A percentile compares a stretch with the other conserved stretches of the same genome.
Evolutionary conservation across 169 alveolate species (phyloP).

Genomic region (Cryptosporidium muris): DNA sequence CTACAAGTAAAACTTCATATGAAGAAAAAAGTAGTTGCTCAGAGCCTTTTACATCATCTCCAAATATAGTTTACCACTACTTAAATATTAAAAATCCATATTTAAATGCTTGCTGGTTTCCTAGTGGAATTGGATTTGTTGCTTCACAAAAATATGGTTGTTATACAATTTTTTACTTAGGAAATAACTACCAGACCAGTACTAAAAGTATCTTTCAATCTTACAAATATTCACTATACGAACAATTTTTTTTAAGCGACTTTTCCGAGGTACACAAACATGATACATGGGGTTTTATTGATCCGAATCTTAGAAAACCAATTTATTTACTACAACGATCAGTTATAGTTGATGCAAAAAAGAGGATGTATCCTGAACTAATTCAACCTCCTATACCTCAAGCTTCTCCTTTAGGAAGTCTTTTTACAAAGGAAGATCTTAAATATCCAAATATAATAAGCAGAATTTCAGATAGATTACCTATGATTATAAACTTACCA

Average conservation of each 20-base stretch:
- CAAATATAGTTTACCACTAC: slow-evolving; percentile 29
- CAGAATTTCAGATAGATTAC: no score
- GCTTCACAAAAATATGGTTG: slow-evolving; percentile 66
- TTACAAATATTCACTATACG: slow-evolving; percentile 42
- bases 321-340: slow-evolving; percentile 23
- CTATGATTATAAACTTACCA: no score
- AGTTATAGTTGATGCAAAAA: slow-evolving; percentile 32
- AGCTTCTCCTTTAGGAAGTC: slow-evolving; percentile 21
- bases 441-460: no score
- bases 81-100: slow-evolving; percentile 41
- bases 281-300: slow-evolving; percentile 23
- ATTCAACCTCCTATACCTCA: slow-evolving; percentile 52
- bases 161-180: slow-evolving; percentile 17
- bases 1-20: background rate
- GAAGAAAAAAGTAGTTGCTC: no score
- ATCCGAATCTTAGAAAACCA: slow-evolving; percentile 59
- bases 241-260: slow-evolving; percentile 50
- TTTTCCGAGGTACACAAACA: slow-evolving; percentile 36
- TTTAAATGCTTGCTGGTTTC: slow-evolving; percentile 48
- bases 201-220: slow-evolving; percentile 12
- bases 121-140: slow-evolving; percentile 53
- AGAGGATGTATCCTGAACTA: slow-evolving; percentile 49
- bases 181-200: slow-evolving; percentile 8
- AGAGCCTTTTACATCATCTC: background rate
- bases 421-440: no score